phyloP scores from a whole-genome alignment of 163 green algal species.

The Scenedesmus sp. region DNA sequence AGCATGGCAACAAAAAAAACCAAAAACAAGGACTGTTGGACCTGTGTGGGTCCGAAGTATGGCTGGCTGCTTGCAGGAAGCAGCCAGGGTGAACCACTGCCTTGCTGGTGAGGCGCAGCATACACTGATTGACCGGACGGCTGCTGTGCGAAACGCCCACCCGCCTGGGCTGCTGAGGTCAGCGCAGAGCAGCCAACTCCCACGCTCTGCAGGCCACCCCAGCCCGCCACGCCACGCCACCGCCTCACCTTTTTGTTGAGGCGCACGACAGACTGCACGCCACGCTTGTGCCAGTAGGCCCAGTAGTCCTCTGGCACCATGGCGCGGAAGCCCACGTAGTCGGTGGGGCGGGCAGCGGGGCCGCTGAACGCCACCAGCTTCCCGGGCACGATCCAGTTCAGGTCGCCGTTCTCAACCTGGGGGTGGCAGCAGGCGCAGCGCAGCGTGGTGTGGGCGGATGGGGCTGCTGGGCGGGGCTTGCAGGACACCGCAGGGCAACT shows the following conservation, averaged over 20 bases:
- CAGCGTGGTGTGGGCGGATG: not conserved
- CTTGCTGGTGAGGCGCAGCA: not conserved
- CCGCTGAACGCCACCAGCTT: conserved; percentile 96
- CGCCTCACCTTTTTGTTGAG: conserved; percentile 89
- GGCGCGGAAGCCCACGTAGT: conserved; percentile 88
- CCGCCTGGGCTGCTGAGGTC: not conserved
- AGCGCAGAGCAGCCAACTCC: too few species aligned
- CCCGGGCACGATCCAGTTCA: conserved; percentile 96
- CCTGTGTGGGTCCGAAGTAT: not conserved
- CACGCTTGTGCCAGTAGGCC: conserved; percentile 82
- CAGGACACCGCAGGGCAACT: too few species aligned
- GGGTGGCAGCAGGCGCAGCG: not conserved
- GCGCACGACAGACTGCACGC: conserved; percentile 86
- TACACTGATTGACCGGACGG: not conserved
- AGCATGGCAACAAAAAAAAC: not conserved
- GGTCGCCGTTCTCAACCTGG: conserved; percentile 95
- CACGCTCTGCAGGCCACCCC: too few species aligned
- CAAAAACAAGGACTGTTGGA: not conserved
- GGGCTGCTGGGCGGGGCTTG: not conserved
- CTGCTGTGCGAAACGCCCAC: not conserved
- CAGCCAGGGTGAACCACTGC: too few species aligned
- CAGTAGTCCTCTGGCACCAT: conserved; percentile 94
- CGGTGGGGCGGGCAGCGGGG: conserved; percentile 75
- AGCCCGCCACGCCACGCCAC: too few species aligned
- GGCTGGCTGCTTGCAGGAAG: not conserved